Conservation (phyloP, 1,139 yeast species). For the Taphrina populina region DNA sequence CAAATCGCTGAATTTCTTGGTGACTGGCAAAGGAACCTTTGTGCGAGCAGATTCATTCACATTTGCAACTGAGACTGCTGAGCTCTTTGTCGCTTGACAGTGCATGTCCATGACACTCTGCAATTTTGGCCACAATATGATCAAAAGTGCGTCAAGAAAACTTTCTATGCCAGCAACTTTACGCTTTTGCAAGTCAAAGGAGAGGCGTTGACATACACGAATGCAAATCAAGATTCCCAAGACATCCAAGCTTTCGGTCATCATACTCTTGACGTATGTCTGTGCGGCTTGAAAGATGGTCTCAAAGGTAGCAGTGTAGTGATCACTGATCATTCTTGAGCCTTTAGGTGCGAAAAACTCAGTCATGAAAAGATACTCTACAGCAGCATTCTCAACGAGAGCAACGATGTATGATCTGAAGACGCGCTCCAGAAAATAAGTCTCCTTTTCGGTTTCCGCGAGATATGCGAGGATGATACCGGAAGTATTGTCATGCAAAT, state of each 20-base stretch:
- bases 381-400: constrained; percentile 70
- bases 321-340: constrained; percentile 48
- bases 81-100: constrained; percentile 40
- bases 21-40: constrained; percentile 58
- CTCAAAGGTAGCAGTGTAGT: constrained; percentile 53
- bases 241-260: constrained; percentile 61
- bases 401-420: constrained; percentile 68
- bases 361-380: constrained; percentile 69
- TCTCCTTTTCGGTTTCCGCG: constrained; percentile 68
- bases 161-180: constrained; percentile 71
- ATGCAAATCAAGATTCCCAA: constrained; percentile 79
- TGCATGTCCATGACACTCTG: constrained; percentile 74
- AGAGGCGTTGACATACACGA: constrained; percentile 64
- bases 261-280: constrained; percentile 55
- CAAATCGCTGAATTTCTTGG: constrained; percentile 77
- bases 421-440: constrained; percentile 44
- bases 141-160: constrained; percentile 63
- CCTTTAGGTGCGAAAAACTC: constrained; percentile 59
- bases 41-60: constrained; percentile 39
- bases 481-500: constrained; percentile 25
- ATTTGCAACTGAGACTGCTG: constrained; percentile 14
- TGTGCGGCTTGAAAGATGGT: constrained; percentile 56
- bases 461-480: constrained; percentile 43
- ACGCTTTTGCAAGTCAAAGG: constrained; percentile 62
- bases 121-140: constrained; percentile 77